Conservation (phyloP, 345 rosid genomes). For the Turritis glabra region DNA sequence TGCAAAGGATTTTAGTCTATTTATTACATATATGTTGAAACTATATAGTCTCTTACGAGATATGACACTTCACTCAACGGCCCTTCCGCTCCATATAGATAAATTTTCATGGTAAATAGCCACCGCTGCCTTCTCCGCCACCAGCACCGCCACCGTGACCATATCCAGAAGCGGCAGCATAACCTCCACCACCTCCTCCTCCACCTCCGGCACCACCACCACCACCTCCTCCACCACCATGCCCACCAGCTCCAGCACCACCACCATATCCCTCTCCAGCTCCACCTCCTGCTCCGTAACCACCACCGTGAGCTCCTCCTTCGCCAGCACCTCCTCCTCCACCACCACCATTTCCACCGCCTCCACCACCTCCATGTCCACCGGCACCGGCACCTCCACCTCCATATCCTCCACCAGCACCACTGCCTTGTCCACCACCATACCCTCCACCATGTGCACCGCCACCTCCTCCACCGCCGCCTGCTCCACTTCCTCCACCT, state of each 20-base stretch:
- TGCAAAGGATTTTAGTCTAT: not conserved
- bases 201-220: constrained; percentile 42
- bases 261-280: constrained; percentile 43
- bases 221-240: constrained; percentile 39
- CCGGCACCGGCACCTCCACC: constrained; percentile 31
- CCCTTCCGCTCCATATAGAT: not conserved
- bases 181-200: constrained; percentile 41
- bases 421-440: constrained; percentile 37
- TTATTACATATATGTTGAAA: not conserved
- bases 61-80: constrained; percentile 12
- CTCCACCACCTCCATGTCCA: constrained; percentile 41
- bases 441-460: constrained; percentile 40
- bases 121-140: constrained; percentile 39
- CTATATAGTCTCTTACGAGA: constrained; percentile 7
- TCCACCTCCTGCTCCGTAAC: constrained; percentile 38
- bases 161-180: constrained; percentile 34
- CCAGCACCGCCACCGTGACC: constrained; percentile 40
- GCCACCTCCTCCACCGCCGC: constrained; percentile 36
- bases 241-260: constrained; percentile 36
- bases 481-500: constrained; percentile 37
- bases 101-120: constrained; percentile 25
- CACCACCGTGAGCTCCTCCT: constrained; percentile 40
- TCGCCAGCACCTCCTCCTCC: constrained; percentile 39
- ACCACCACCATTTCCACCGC: constrained; percentile 35
- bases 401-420: constrained; percentile 41